phyloP scores from a whole-genome alignment of 495 filamentous ascomycete genomes.

The Neurospora sp. region DNA sequence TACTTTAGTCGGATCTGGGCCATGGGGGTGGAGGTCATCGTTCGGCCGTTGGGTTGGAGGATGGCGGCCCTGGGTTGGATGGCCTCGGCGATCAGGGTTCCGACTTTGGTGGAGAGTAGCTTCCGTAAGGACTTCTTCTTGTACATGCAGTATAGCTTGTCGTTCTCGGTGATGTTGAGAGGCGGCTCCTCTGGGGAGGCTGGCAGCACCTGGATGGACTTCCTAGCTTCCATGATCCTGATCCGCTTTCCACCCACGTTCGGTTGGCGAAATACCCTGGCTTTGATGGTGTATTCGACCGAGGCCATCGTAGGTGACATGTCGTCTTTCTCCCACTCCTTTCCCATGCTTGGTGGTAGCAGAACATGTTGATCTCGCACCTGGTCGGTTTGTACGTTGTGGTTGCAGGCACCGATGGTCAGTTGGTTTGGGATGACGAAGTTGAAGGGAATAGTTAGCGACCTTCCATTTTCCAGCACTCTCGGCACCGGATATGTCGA shows the following conservation, averaged over 20 bases:
- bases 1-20: slow-evolving; percentile 64
- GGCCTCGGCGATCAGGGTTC: slow-evolving; percentile 60
- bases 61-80: slow-evolving; percentile 61
- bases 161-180: slow-evolving; percentile 47
- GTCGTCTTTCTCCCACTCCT: slow-evolving; percentile 59
- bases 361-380: slow-evolving; percentile 63
- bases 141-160: slow-evolving; percentile 55
- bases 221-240: slow-evolving; percentile 35
- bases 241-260: slow-evolving; percentile 8
- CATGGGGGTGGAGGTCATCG: slow-evolving; percentile 40
- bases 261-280: slow-evolving; percentile 35
- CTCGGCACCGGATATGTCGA: slow-evolving; percentile 58
- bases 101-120: slow-evolving; percentile 66
- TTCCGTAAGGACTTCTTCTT: slow-evolving; percentile 70
- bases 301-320: slow-evolving; percentile 71
- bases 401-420: slow-evolving; percentile 43
- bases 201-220: slow-evolving; percentile 71
- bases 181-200: slow-evolving; percentile 65
- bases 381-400: slow-evolving; percentile 37
- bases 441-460: slow-evolving; percentile 70
- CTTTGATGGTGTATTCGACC: slow-evolving; percentile 65
- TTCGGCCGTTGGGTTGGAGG: slow-evolving; percentile 38
- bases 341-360: slow-evolving; percentile 73
- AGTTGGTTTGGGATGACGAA: slow-evolving; percentile 77
- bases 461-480: slow-evolving; percentile 53